Percentiles rank a stretch among this genome's conserved stretches.
Conservation (phyloP, 2,329 filamentous ascomycete genomes). For the Talaromyces piceae region DNA sequence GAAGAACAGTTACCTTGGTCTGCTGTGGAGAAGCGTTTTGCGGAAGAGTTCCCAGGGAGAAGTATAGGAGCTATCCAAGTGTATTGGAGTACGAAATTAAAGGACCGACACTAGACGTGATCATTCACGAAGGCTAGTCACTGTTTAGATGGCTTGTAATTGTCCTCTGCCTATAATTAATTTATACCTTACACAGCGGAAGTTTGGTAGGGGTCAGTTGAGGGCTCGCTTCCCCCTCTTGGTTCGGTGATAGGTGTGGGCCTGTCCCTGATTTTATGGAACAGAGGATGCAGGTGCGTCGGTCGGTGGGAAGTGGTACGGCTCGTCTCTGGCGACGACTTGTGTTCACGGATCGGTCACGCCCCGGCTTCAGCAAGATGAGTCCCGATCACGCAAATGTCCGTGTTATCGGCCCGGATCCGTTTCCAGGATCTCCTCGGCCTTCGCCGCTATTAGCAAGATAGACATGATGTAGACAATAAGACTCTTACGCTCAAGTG, state of each 20-base stretch:
- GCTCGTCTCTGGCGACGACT: too few relatives aligned
- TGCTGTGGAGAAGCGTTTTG: not conserved
- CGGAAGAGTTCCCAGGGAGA: not conserved
- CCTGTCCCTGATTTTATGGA: too few relatives aligned
- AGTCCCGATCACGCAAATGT: not conserved
- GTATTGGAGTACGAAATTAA: not conserved
- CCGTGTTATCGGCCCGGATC: not conserved
- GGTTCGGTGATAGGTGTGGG: too few relatives aligned
- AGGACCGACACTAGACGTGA: not conserved
- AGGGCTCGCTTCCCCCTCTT: too few relatives aligned
- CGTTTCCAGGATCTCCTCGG: too few relatives aligned
- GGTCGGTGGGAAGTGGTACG: too few relatives aligned
- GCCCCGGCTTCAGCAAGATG: not conserved
- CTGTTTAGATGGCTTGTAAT: not conserved
- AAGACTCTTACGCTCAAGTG: too few relatives aligned
- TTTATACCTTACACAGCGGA: not conserved
- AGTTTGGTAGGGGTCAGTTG: not conserved
- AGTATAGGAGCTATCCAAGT: not conserved
- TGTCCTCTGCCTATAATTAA: not conserved
- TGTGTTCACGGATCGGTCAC: not conserved
- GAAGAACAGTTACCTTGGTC: not conserved
- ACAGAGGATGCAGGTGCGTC: too few relatives aligned
- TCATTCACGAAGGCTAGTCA: not conserved
- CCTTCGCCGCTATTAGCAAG: too few relatives aligned
- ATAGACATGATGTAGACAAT: too few relatives aligned